Evolutionary conservation across 345 rosid species (phyloP).

Genomic region (Angophora floribunda): DNA sequence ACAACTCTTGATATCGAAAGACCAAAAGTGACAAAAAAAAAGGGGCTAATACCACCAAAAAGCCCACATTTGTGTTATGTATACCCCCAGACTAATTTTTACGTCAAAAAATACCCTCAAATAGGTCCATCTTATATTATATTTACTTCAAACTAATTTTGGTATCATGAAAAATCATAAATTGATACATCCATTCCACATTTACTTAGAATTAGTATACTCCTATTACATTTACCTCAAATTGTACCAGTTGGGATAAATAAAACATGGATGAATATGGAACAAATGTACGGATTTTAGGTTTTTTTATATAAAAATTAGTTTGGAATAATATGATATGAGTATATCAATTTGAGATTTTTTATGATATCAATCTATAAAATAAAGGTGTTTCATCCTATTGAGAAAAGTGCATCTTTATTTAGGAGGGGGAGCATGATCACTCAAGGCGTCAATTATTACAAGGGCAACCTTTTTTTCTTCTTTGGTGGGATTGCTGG

Average conservation of each 20-base stretch:
- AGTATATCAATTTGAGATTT: background rate
- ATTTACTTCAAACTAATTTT: background rate
- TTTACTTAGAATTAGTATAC: background rate
- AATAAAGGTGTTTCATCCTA: background rate
- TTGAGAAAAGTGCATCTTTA: background rate
- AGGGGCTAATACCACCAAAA: background rate
- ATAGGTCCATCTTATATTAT: fast-evolving
- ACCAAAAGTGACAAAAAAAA: background rate
- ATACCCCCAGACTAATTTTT: background rate
- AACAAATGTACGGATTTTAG: background rate
- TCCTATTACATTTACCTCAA: background rate
- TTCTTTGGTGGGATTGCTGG: background rate
- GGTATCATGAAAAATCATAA: background rate
- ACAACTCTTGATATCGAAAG: background rate
- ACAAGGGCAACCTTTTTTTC: background rate
- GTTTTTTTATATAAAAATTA: background rate
- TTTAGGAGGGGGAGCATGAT: background rate
- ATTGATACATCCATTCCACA: background rate
- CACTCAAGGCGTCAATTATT: background rate
- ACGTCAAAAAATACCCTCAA: fast-evolving
- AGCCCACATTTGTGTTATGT: background rate
- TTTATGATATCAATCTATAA: background rate
- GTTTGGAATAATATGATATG: background rate
- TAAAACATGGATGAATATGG: background rate
- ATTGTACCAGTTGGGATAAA: no score